Evolutionary conservation across 805 yeast species (phyloP).

Genomic region (Brettanomyces nanus): DNA sequence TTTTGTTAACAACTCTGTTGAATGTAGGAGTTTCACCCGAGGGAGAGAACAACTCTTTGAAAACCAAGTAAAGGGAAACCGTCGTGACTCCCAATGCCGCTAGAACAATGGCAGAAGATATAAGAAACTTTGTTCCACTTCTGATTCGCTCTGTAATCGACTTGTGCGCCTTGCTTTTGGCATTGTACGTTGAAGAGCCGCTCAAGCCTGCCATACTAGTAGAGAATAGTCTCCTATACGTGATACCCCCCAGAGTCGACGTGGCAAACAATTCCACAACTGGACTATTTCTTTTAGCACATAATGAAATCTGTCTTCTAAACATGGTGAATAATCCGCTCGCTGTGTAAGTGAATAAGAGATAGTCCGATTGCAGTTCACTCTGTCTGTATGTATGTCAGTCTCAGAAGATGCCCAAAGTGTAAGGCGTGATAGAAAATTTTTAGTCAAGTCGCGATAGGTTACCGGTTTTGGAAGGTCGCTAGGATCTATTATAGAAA

Average conservation of each 20-base stretch:
- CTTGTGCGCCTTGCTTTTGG: neutral
- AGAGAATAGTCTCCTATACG: neutral
- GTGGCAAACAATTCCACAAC: neutral
- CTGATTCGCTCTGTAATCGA: constrained; percentile 23
- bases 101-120: constrained; percentile 53
- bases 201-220: neutral
- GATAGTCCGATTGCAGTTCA: too few species aligned
- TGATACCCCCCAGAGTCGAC: neutral
- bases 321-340: too few species aligned
- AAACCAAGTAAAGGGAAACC: constrained; percentile 61
- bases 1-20: constrained; percentile 72
- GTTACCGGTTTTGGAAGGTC: too few species aligned
- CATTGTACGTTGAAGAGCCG: neutral
- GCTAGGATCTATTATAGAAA: too few species aligned
- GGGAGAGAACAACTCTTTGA: constrained; percentile 78
- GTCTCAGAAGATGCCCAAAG: neutral
- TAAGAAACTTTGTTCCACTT: constrained; percentile 52
- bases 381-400: neutral
- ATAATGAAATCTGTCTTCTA: neutral
- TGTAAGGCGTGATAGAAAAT: too few species aligned
- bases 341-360: too few species aligned
- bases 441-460: too few species aligned
- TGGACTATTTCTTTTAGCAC: neutral
- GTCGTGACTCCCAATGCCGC: constrained; percentile 66
- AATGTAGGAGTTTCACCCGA: constrained; percentile 88